Conservation (phyloP, 257 asterid species). For the Solanum raphanifolium region DNA sequence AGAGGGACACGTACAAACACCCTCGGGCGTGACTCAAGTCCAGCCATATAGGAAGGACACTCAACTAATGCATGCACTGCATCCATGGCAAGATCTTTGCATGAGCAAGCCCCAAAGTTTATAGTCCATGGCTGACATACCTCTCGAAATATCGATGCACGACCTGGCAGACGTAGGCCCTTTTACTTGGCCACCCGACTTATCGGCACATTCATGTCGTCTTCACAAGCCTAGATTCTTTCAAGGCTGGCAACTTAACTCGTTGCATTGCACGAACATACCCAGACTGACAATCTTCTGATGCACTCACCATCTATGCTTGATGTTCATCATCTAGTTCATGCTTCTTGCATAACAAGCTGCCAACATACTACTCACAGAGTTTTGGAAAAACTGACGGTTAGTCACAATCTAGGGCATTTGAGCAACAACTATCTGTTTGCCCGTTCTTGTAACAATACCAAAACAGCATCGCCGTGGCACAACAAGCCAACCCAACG, state of each 20-base stretch:
- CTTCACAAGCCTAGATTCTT: neutral
- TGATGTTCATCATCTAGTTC: neutral
- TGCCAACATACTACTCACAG: neutral
- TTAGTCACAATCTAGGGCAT: neutral
- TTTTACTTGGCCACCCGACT: neutral
- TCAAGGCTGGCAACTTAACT: neutral
- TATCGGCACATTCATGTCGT: neutral
- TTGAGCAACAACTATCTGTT: neutral
- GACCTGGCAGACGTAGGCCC: accelerated
- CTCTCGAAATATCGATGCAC: neutral
- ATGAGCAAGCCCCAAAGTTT: no score
- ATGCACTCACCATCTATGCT: neutral
- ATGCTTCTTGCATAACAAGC: neutral
- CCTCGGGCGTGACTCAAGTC: no score
- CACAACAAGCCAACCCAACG: neutral
- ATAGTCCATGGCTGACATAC: no score
- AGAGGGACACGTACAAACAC: no score
- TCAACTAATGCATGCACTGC: no score
- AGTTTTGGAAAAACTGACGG: neutral
- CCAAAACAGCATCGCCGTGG: neutral
- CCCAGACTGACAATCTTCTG: neutral
- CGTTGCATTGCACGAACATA: neutral
- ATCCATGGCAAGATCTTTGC: no score
- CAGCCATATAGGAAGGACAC: no score
- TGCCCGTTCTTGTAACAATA: neutral